These are phyloP conservation scores for Kuraishia borneana DNA, from an alignment of 805 yeast genomes.

Conservation along the genomic window DNA sequence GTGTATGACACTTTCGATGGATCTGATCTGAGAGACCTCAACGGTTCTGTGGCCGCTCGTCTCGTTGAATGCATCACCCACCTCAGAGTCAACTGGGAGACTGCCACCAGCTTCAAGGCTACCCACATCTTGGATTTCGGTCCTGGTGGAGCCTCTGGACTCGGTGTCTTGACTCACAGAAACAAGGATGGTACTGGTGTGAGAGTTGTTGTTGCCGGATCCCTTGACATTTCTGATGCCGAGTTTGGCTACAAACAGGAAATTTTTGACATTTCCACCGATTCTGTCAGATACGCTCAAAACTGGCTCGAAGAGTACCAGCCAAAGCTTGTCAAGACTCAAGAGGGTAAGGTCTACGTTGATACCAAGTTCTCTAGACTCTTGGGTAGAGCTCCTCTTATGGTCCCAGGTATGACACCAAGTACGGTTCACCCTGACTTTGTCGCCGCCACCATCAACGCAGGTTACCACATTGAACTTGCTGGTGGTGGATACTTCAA, in stretches of 20 bases:
- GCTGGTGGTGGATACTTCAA: constrained; percentile 98
- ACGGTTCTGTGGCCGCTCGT: constrained; percentile 52
- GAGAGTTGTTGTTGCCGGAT: constrained; percentile 88
- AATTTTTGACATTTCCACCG: constrained; percentile 59
- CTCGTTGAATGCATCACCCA: constrained; percentile 75
- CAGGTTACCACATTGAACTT: constrained; percentile 95
- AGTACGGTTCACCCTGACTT: constrained; percentile 91
- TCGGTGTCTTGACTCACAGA: constrained; percentile 92
- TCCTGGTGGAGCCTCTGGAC: constrained; percentile 97
- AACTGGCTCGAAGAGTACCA: constrained; percentile 86
- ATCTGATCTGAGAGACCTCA: constrained; percentile 49
- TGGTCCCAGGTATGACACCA: constrained; percentile 99
- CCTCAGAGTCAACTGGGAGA: constrained; percentile 92
- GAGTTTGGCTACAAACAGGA: constrained; percentile 96
- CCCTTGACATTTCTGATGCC: constrained; percentile 65
- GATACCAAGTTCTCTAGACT: constrained; percentile 91
- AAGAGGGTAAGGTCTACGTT: constrained; percentile 65
- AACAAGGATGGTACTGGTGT: constrained; percentile 98
- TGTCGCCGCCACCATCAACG: constrained; percentile 86
- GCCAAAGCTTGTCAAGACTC: constrained; percentile 75
- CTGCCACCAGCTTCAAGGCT: constrained; percentile 67
- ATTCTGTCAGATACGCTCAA: constrained; percentile 67
- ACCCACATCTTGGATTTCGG: constrained; percentile 95
- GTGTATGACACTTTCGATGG: constrained; percentile 89
- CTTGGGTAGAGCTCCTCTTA: constrained; percentile 88